A percentile compares a stretch with the other conserved stretches of the same genome.
These are phyloP conservation scores for Candida insectalens DNA, from an alignment of 805 yeast species.

Conservation along the genomic window DNA sequence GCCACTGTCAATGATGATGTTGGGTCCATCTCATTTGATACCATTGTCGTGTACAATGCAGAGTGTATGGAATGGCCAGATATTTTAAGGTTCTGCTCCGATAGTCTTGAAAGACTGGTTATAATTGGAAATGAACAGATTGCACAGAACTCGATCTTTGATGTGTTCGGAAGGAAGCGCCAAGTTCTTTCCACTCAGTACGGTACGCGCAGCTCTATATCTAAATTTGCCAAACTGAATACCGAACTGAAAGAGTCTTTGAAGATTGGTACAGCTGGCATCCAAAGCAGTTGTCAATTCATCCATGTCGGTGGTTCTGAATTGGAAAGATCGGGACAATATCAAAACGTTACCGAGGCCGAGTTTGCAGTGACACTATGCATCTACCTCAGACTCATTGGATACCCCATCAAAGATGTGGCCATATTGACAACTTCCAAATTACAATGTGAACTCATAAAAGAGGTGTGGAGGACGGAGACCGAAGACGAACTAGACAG, in stretches of 20 bases:
- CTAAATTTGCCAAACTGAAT: not conserved
- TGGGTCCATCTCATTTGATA: no score
- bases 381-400: slow-evolving; percentile 35
- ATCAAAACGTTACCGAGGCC: slow-evolving; percentile 38
- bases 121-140: slow-evolving; percentile 25
- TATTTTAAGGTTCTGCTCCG: not conserved
- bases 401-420: slow-evolving; percentile 30
- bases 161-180: not conserved
- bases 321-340: slow-evolving; percentile 16
- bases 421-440: slow-evolving; percentile 31
- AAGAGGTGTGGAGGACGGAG: slow-evolving; percentile 35
- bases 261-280: slow-evolving; percentile 22
- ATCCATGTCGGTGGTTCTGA: slow-evolving; percentile 25
- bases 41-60: slow-evolving; percentile 25
- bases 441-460: slow-evolving; percentile 31
- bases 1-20: no score
- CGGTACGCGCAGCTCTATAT: slow-evolving; percentile 2
- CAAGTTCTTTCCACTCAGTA: slow-evolving; percentile 4
- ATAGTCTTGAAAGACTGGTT: slow-evolving; percentile 17
- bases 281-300: slow-evolving; percentile 22
- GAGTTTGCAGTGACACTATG: slow-evolving; percentile 35
- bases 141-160: slow-evolving; percentile 3
- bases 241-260: not conserved
- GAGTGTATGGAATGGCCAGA: slow-evolving; percentile 24
- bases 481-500: no score